Base-by-base conservation (phyloP, 768 basidiomycete species). In the Lentinus tigrinus region DNA sequence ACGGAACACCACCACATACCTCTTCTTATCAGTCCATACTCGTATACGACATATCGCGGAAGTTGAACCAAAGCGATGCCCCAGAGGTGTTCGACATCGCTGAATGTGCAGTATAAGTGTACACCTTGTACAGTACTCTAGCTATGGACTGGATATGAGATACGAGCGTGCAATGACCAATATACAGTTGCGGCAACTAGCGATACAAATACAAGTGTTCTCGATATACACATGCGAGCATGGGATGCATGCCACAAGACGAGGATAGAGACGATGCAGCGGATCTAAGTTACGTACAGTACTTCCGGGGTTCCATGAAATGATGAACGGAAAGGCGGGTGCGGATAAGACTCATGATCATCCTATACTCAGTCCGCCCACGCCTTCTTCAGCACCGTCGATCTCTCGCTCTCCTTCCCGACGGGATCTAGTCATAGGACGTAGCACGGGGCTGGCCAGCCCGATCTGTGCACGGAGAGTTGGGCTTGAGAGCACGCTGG, bases 11-110 rank as follows among this genome's bases (percentile, higher is more conserved):
- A 95, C 69, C 95, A 97, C 64, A 86, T 97, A 52, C 95, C 95
- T 0, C 77, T 97, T n/a, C 73, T 97, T 14, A 87, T 96, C 67
- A 95, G 91, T 70, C 93, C 94, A 4, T 93, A 88, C 72, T 90
- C 89, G 3, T 97, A 85, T 70, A 95, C 94, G 14, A 95, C 95
- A 6, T 97, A 96, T 69, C 79, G 93, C 61, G 95, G 95, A n/a
- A 95, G 91, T 72, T 93, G 65, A 67, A 43, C 47, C 43, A 40
- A 47, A 26, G 13, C 23, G 42, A 43, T 47, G 34, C 8, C 6
- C 31, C 10, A 34, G 4, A 27, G 31, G 23, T 40, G 19, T 31
- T 44, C 14, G 4, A 47, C 26, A 43, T 50, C 21, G 39, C 37
- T 28, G 24, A 49, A 9, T 38, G 23, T 26, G 21, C 24, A 48